Evolutionary conservation across 164 flowering plant genomes (phyloP).

Genomic region (Nymphaea colorata): DNA sequence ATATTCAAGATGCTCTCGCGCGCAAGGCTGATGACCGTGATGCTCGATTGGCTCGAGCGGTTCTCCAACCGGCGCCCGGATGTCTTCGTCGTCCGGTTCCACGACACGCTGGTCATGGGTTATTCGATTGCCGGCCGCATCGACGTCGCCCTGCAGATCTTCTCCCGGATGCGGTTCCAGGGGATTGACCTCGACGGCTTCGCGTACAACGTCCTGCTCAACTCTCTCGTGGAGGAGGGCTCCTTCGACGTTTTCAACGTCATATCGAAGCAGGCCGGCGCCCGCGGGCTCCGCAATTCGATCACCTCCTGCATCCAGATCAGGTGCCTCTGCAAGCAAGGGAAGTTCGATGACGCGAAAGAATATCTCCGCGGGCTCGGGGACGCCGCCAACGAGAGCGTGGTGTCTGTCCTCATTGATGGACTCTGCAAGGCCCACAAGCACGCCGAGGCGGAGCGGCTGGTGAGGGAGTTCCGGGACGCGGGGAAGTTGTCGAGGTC

Average conservation of each 20-base stretch:
- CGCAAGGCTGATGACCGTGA: conserved; percentile 32
- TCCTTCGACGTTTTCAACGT: conserved; percentile 34
- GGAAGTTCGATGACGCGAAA: conserved; percentile 31
- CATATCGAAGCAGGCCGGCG: conserved; percentile 33
- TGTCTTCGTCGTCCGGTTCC: conserved; percentile 19
- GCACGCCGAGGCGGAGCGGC: conserved; percentile 28
- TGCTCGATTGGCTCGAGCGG: conserved; percentile 38
- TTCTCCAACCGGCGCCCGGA: conserved; percentile 7
- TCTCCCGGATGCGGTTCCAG: conserved; percentile 63
- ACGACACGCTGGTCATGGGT: conserved; percentile 59
- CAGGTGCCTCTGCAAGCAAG: conserved; percentile 47
- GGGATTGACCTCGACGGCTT: conserved; percentile 56
- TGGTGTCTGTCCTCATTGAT: conserved; percentile 30
- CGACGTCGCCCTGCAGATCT: conserved; percentile 56
- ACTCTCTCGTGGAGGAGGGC: conserved; percentile 53
- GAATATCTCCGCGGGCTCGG: conserved; percentile 26
- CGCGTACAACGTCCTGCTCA: conserved; percentile 63
- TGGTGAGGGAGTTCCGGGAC: conserved; percentile 38
- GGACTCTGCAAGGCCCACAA: conserved; percentile 30
- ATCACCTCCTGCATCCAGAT: conserved; percentile 37
- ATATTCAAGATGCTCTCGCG: conserved; percentile 49
- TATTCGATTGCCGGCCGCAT: conserved; percentile 65
- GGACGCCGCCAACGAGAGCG: conserved; percentile 7
- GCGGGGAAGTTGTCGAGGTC: conserved; percentile 20
- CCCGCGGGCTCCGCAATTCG: conserved; percentile 35